phyloP scores from a whole-genome alignment of 2,329 filamentous ascomycete species.

The Colletotrichum coccodes region DNA sequence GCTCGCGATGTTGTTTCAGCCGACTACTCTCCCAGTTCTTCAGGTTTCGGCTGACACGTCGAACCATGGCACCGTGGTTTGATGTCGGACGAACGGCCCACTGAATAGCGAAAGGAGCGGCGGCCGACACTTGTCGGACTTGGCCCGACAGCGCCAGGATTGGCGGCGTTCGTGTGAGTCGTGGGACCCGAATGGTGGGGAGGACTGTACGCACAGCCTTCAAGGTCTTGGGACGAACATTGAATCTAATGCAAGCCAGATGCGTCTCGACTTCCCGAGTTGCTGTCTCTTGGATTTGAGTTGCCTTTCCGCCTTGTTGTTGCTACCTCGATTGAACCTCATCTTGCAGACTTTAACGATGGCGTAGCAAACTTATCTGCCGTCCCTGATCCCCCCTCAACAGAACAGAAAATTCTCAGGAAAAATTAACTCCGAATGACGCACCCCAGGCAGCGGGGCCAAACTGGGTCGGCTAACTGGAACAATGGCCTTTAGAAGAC shows the following conservation, averaged over 20 bases:
- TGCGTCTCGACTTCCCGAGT: background rate
- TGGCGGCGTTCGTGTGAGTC: background rate
- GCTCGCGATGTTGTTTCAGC: background rate
- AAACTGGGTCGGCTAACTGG: constrained; percentile 6
- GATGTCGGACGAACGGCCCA: constrained; percentile 9
- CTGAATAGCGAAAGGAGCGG: background rate
- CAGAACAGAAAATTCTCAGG: background rate
- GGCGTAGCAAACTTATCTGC: background rate
- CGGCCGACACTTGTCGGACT: constrained; percentile 15
- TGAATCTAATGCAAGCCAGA: constrained; percentile 15
- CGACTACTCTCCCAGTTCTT: constrained; percentile 10
- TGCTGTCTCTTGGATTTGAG: background rate
- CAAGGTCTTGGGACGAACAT: constrained; percentile 14
- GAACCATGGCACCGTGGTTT: background rate
- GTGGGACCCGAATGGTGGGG: background rate
- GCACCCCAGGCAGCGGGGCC: constrained; percentile 23
- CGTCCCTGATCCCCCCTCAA: background rate
- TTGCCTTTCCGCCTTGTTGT: background rate
- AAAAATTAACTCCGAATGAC: constrained; percentile 14
- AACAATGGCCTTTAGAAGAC: background rate
- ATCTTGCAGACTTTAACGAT: background rate
- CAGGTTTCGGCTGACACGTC: background rate
- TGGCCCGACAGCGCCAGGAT: constrained; percentile 24
- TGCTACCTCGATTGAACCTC: background rate
- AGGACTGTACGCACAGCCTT: background rate